Conservation (phyloP, 108 stramenopile genomes). For the Aureococcus anophagefferens region DNA sequence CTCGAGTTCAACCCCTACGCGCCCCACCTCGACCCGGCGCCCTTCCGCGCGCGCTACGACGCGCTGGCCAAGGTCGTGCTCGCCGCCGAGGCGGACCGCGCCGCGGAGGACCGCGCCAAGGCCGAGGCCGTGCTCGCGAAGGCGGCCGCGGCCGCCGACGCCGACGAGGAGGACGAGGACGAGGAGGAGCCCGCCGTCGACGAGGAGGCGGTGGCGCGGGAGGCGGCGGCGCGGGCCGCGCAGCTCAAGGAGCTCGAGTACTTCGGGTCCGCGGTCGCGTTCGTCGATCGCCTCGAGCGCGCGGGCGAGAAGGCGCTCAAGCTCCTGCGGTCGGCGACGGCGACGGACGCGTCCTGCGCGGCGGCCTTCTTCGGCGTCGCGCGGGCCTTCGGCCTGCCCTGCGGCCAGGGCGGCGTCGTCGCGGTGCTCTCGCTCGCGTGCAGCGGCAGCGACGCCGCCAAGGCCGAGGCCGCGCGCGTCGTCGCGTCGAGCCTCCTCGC, state of each 20-base stretch:
- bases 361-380: conserved; percentile 5
- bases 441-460: not conserved
- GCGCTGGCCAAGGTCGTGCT: not conserved
- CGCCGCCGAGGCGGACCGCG: not conserved
- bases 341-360: conserved; percentile 16
- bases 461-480: not conserved
- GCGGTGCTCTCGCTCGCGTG: not conserved
- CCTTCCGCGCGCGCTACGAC: conserved; percentile 36
- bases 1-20: conserved; percentile 89
- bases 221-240: not conserved
- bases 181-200: not conserved
- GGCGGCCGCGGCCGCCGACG: not conserved
- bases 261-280: not conserved
- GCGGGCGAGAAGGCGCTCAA: not conserved
- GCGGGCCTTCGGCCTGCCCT: not conserved
- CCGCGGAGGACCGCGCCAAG: no score
- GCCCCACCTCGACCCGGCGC: conserved; percentile 70
- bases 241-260: not conserved
- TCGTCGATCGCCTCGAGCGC: not conserved
- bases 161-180: not conserved
- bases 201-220: not conserved
- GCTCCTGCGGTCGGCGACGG: conserved; percentile 15
- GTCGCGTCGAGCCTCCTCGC: not conserved
- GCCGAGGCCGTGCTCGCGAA: not conserved
- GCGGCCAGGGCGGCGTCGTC: not conserved